A percentile compares a stretch with the other conserved stretches of the same genome.
Evolutionary conservation across 169 alveolate genomes (phyloP).

Genomic region (Cryptosporidium canis): DNA sequence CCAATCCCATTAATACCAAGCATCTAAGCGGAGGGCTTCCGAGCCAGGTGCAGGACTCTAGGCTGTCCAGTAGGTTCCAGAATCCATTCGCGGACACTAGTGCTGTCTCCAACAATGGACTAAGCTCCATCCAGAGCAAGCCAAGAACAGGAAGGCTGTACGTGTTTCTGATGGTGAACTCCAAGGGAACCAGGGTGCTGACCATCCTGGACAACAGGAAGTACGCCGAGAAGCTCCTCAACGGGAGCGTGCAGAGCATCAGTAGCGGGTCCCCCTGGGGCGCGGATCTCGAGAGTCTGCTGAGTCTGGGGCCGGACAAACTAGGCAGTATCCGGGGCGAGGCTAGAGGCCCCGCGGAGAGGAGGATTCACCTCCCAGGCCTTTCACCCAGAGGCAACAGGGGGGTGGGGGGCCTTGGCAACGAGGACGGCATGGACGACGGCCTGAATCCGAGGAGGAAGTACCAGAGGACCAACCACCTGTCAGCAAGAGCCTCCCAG

Average conservation of each 20-base stretch:
- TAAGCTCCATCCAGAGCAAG: neutral
- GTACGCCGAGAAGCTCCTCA: slow-evolving; percentile 45
- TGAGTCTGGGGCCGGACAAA: neutral
- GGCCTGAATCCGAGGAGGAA: neutral
- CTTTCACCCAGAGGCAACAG: neutral
- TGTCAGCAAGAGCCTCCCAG: too few species aligned
- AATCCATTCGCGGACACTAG: slow-evolving; percentile 1
- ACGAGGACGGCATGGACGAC: neutral
- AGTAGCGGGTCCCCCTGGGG: neutral
- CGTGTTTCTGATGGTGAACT: slow-evolving; percentile 68
- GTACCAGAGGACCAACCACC: neutral
- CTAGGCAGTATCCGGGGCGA: neutral
- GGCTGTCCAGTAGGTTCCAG: neutral
- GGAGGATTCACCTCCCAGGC: neutral
- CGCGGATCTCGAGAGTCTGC: neutral
- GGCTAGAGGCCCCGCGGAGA: neutral
- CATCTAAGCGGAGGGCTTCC: neutral
- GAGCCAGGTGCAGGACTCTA: neutral
- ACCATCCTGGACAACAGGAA: slow-evolving; percentile 57
- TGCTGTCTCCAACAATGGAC: neutral
- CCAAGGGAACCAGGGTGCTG: slow-evolving; percentile 72
- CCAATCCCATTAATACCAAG: neutral
- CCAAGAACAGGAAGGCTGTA: slow-evolving; percentile 37
- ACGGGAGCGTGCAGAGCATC: slow-evolving; percentile 6
- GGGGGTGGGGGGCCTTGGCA: too few species aligned